Evolutionary conservation across 495 filamentous ascomycete genomes (phyloP), one percentile per base, ranked within the genome.

Genomic region (Penicillium waksmanii): DNA sequence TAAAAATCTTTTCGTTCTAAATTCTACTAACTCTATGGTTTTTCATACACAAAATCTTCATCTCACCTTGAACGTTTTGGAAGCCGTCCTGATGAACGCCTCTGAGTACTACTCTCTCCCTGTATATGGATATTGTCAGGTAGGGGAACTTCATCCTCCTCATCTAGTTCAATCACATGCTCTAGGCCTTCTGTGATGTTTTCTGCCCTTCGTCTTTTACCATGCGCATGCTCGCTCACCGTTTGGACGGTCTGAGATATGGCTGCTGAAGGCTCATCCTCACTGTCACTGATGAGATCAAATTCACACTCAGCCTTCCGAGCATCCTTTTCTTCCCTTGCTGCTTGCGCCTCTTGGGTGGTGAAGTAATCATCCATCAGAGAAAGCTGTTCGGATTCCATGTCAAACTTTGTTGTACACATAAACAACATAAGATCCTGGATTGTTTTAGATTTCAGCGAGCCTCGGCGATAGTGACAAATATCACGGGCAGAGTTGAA

Each of bases 401-500:
- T 33, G 13, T 56, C 54, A 33, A 56, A 56, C n/a, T 36, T 49
- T 15, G 54, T 34, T 35, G 42, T 33, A 48, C 40, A 56, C 25
- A 8, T 3, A 23, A 35, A 19, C 15, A 49, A 15, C 54, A 56
- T 56, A 13, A 56, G 13, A 12, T 33, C 40, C 27, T 11, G 18
- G 5, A 56, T 49, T 11, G 54, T 56, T n/a, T 34, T 33, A 5
- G 54, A 25, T n/a, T 38, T 56, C 15, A 56, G 11, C 18, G n/a
- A 43, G 10, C 50, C 40, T 25, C 55, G 42, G n/a, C 56, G 44
- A 53, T 63, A 63, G 47, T 55, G 23, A 38, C 51, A 63, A 33
- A 63, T 35, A 56, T 63, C 55, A 44, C 51, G 46, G 31, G 56
- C 56, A 50, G 27, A 58, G 42, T 63, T 63, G 34, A 63, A 63